Evolutionary conservation across 176 grass and related monocot species (phyloP).

Genomic region (Dendrocalamus sinicus): DNA sequence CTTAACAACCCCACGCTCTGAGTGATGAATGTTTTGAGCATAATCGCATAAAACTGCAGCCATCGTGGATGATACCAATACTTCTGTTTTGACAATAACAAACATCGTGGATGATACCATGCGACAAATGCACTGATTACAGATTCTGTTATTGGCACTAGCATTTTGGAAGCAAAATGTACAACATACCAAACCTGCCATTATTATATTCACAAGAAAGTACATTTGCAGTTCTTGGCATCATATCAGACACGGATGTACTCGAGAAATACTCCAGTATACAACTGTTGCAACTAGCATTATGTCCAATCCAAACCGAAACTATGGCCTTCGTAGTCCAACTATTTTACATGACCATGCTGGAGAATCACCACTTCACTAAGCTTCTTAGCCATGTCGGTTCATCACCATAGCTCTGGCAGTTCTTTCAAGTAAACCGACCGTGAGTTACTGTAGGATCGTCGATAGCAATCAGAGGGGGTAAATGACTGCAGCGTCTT

Average conservation of each 20-base stretch:
- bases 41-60: background rate
- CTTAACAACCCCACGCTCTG: background rate
- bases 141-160: background rate
- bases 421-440: background rate
- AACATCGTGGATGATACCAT: background rate
- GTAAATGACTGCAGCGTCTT: no score
- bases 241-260: background rate
- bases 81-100: background rate
- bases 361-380: conserved; percentile 2
- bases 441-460: background rate
- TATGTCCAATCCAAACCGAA: background rate
- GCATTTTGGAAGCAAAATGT: background rate
- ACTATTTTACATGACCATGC: background rate
- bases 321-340: background rate
- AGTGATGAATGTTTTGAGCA: background rate
- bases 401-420: background rate
- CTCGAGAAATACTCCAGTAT: background rate
- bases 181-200: background rate
- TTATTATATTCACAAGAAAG: conserved; percentile 12
- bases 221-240: background rate
- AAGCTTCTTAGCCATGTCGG: background rate
- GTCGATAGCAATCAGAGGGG: no score
- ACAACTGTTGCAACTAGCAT: background rate
- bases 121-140: background rate
- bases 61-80: background rate